phyloP scores from a whole-genome alignment of 441 rosid species.

The Erysimum cheiri region DNA sequence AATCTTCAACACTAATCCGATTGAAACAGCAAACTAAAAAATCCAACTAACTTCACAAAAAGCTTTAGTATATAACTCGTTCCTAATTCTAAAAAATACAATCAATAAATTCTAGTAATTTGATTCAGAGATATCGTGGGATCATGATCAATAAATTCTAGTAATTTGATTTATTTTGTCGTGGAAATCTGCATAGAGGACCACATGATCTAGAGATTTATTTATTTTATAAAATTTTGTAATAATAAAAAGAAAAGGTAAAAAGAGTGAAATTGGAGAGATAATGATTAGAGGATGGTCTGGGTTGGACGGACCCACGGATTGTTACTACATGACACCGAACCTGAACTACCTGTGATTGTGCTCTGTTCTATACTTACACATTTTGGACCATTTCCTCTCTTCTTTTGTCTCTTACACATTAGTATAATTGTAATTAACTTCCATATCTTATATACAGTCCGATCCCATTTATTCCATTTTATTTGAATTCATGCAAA shows the following conservation, averaged over 20 bases:
- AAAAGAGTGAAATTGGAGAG: conserved; percentile 23
- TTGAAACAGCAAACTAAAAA: not conserved
- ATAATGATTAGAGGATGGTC: conserved; percentile 39
- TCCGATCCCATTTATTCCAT: not conserved
- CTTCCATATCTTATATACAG: not conserved
- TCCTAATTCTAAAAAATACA: not conserved
- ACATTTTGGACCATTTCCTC: conserved; percentile 28
- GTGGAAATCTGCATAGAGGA: conserved; percentile 35
- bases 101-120: no score
- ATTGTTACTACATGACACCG: conserved; percentile 41
- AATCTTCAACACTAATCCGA: conserved; percentile 10
- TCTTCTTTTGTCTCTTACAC: conserved; percentile 20
- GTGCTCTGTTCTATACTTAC: conserved; percentile 41
- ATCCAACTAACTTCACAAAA: no score
- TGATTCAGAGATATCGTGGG: not conserved
- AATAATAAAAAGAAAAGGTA: not conserved
- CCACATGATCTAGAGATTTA: conserved; percentile 32
- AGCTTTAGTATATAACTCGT: not conserved
- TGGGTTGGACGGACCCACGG: conserved; percentile 26
- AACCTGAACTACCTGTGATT: conserved; percentile 44
- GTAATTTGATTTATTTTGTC: conserved; percentile 6
- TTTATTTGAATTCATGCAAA: conserved; percentile 16
- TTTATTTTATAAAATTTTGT: not conserved
- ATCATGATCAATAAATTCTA: no score
- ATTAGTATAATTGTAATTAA: not conserved